A percentile compares a stretch with the other conserved stretches of the same genome.
phyloP scores from a whole-genome alignment of 148 eudicot species.

The Cornus controversa region DNA sequence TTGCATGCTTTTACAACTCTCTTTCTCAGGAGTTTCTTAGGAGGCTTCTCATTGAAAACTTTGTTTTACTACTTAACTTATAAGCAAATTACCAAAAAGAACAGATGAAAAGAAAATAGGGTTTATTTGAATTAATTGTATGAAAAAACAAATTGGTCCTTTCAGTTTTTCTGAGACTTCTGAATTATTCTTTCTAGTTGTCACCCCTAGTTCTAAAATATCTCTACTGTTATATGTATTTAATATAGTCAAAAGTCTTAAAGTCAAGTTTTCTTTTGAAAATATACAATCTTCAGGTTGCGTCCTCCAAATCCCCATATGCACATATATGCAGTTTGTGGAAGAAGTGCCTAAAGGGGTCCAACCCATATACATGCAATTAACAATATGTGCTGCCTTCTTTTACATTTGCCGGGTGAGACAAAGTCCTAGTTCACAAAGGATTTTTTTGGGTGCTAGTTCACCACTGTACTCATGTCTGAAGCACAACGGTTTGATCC shows the following conservation, averaged over 20 bases:
- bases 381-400: background rate
- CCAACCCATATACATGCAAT: background rate
- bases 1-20: constrained; percentile 1
- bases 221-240: background rate
- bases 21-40: background rate
- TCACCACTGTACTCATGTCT: constrained; percentile 5
- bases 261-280: background rate
- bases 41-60: background rate
- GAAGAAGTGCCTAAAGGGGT: background rate
- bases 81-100: background rate
- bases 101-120: background rate
- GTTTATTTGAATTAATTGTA: background rate
- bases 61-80: background rate
- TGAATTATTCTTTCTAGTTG: background rate
- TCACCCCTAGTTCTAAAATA: background rate
- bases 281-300: background rate
- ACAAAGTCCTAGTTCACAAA: background rate
- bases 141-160: background rate
- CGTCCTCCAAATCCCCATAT: background rate
- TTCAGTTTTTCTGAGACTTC: background rate
- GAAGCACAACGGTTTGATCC: background rate
- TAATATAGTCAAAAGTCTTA: background rate
- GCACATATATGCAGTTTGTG: background rate
- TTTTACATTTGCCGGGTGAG: background rate
- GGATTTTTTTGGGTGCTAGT: background rate